phyloP scores from a whole-genome alignment of 108 stramenopile species.

The Cyclotella choctawhatcheeana region DNA sequence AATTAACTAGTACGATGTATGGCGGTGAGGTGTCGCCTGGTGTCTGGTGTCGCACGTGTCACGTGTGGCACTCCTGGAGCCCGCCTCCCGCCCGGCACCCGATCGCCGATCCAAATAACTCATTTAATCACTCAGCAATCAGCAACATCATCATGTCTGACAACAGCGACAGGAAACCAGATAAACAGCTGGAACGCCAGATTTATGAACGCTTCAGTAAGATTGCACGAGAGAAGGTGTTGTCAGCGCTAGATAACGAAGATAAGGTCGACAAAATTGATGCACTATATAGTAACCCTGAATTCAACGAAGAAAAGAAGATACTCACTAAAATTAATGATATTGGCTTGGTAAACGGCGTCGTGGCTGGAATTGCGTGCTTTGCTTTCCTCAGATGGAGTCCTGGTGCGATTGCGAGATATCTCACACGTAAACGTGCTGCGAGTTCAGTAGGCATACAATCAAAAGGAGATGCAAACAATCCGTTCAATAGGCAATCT shows the following conservation, averaged over 20 bases:
- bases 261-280: slow-evolving; percentile 32
- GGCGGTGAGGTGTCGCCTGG: too few relatives aligned
- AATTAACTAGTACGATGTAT: too few relatives aligned
- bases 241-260: slow-evolving; percentile 3
- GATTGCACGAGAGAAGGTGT: slow-evolving; percentile 29
- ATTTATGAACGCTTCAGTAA: slow-evolving; percentile 38
- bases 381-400: slow-evolving; percentile 38
- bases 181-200: slow-evolving; percentile 20
- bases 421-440: slow-evolving; percentile 30
- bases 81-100: too few relatives aligned
- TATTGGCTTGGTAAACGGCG: slow-evolving; percentile 36
- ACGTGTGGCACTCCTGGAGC: too few relatives aligned
- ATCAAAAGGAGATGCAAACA: background rate
- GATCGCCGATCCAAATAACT: too few relatives aligned
- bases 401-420: slow-evolving; percentile 30
- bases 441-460: background rate
- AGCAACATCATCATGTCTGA: too few relatives aligned
- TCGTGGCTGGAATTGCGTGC: slow-evolving; percentile 27
- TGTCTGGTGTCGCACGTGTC: too few relatives aligned
- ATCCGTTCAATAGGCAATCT: slow-evolving; percentile 29
- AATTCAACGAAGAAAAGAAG: slow-evolving; percentile 35
- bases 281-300: slow-evolving; percentile 28
- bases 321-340: slow-evolving; percentile 46
- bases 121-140: too few relatives aligned
- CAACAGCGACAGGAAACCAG: slow-evolving; percentile 10